Evolutionary conservation across 1,139 yeast species (phyloP), one percentile per base, ranked within the genome.

Genomic region (Groenewaldozyma auringiensis): DNA sequence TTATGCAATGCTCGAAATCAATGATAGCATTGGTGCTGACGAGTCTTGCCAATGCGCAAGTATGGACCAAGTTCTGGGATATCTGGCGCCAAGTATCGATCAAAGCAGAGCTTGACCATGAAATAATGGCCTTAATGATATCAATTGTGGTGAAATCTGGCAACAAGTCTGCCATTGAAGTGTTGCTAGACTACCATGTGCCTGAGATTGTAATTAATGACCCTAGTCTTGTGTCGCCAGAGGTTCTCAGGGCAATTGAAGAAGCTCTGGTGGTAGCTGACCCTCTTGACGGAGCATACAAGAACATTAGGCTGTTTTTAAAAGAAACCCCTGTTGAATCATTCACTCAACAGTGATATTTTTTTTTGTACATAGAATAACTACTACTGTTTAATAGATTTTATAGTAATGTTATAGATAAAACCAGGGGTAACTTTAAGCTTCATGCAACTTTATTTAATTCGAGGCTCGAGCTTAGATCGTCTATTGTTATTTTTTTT

Each of bases 21-120:
- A 51, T 61, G 38, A 51, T 69, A 20, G 51, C 64, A 2, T 51
- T 70, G 41, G 56, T 66, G 14, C 52, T 72, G 25, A 57, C 70
- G 0, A 61, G 70, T 2, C 62, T 64, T 42, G 68, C 67, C 18
- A 70, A 70, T 48, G 61, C 64, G n/a, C 53, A 54, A 18, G 56
- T 60, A n/a, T 70, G 70, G 69, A 52, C 51, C 13, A 54, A 59
- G 21, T 63, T 69, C 46, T 66, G 67, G 62, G 52, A 58, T 2
- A 52, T 68, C 2, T 53, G 70, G 53, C 58, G 60, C 17, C 48
- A 54, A 11, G 50, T 61, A 4, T 35, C 50, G 13, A 45, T 49
- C 3, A 36, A 44, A 14, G 47, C 50, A 17, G 39, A 45, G 22
- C 41, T 59, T 4, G 61, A 58, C 35, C 35, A 48, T 6, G 53